Base-by-base conservation (phyloP, 805 yeast species). In the Hanseniaspora vineae region DNA sequence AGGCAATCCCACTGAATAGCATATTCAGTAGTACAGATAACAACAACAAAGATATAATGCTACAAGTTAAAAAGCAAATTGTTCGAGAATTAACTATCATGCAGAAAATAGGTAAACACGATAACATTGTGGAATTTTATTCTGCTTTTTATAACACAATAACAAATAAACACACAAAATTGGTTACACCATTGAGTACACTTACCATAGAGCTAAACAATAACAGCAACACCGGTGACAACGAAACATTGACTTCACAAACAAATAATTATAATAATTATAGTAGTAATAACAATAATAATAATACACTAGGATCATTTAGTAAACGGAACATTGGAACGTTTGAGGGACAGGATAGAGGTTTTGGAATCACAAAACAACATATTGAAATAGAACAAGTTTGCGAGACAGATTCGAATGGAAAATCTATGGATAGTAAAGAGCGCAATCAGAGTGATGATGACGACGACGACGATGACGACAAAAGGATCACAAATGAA, bases 51-150 rank as follows among this genome's bases (percentile, higher is more conserved):
- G 40, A 44, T 14, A 45, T 43, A 29, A 42, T 35, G 9, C 32
- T 78, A 50, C 76, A 77, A 14, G 80, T 85, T 9, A 85, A 84
- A 56, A 77, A 84, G 45, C 97, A 89, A 62, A 84, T 92, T 45
- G 75, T 86, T 11, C 73, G 96, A 52, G 99, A 92, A 66, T 71
- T 92, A 46, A 78, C 88, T 51, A 89, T 92, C 19, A 76, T 92
- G 76, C 95, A 87, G 61, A 95, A 85, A 58, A 90, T 97, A 59
- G 81, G 76, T 59, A 80, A 77, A 55, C 67, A 75, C 48, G 86
- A 86, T 3, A 84, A 76, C 56, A 89, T 92, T 43, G 84, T 90
- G 45, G 86, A 84, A 43, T 92, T 89, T 62, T 90, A 81, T 64
- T 97, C 97, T 8, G 95, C 96, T 0, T 84, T 81, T 58, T 73